These are phyloP conservation scores for Crithidia sp. DNA, from an alignment of 208 protist genomes.

Conservation along the genomic window DNA sequence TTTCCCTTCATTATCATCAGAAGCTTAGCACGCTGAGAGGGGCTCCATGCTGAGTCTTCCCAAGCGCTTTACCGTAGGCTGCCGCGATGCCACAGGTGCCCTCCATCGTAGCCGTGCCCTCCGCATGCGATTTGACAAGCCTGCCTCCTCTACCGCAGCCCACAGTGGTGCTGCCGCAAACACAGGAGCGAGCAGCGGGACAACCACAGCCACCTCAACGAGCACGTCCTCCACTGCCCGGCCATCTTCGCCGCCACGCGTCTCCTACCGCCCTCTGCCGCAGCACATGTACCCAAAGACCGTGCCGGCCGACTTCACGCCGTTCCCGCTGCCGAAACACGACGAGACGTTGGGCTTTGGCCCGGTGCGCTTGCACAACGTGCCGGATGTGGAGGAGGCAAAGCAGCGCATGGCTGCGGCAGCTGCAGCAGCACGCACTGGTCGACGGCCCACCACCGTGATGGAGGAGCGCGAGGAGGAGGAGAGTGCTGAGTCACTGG, in stretches of 20 bases:
- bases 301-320: constrained; percentile 67
- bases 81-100: background rate
- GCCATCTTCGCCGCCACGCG: constrained; percentile 1
- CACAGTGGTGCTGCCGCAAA: too few species aligned
- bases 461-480: constrained; percentile 1
- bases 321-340: constrained; percentile 86
- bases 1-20: background rate
- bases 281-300: constrained; percentile 77
- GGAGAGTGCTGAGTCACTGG: background rate
- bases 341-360: constrained; percentile 81
- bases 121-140: constrained; percentile 53
- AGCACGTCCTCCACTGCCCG: background rate
- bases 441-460: background rate
- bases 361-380: constrained; percentile 72
- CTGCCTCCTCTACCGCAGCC: background rate
- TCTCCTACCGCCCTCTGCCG: constrained; percentile 43
- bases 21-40: background rate
- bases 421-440: background rate
- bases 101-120: constrained; percentile 15
- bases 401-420: constrained; percentile 35
- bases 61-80: background rate
- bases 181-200: too few species aligned
- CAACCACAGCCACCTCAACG: background rate
- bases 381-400: constrained; percentile 77
- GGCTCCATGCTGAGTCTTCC: constrained; percentile 1